Evolutionary conservation across 257 asterid genomes (phyloP), one percentile per base, ranked within the genome.

Genomic region (Linderniella brevidens): DNA sequence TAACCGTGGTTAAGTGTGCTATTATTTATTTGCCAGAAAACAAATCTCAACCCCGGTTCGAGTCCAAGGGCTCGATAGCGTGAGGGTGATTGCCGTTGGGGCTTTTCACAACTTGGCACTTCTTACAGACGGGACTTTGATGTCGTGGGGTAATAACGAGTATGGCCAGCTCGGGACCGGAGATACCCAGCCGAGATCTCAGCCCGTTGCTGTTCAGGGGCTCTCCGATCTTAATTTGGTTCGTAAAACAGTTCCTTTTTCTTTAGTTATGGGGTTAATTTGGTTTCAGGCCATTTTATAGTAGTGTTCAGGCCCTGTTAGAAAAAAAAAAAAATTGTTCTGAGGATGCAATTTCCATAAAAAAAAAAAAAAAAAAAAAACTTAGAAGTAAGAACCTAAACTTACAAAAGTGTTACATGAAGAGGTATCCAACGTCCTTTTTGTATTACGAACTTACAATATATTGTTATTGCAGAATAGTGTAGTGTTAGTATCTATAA

Each of bases 121-220:
- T 52, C 79, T 79, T 53, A 65, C 78, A 37, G 85, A 81, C 56
- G 92, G 98, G 55, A 67, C 65, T 48, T 52, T 90, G 57, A 77
- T 81, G 93, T 93, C 94, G 43, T 88, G 98, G 98, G 98, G 98
- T 14, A 88, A 81, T 68, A 88, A 88, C 41, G 98, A 85, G 70
- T 88, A 88, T 55, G 98, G 98, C 32, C 98, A 90, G 73, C 85
- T 90, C 56, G 98, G 98, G 60, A 90, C 82, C 20, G 96, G 94
- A 11, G 98, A 90, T 71, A 90, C 98, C 49, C 98, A 90, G 67
- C 98, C 96, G 48, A 77, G 96, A 73, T 90, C 98, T 44, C 94
- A 85, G 54, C 98, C 98, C 41, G 61, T 90, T 53, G 78, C 90
- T 0, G 93, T 90, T 56, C 98, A 85, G 52, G 96, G 94, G 37